A percentile compares a stretch with the other conserved stretches of the same genome.
These are phyloP conservation scores for Gloeopeniophorella convolvens DNA, from an alignment of 768 basidiomycete genomes.

Conservation along the genomic window DNA sequence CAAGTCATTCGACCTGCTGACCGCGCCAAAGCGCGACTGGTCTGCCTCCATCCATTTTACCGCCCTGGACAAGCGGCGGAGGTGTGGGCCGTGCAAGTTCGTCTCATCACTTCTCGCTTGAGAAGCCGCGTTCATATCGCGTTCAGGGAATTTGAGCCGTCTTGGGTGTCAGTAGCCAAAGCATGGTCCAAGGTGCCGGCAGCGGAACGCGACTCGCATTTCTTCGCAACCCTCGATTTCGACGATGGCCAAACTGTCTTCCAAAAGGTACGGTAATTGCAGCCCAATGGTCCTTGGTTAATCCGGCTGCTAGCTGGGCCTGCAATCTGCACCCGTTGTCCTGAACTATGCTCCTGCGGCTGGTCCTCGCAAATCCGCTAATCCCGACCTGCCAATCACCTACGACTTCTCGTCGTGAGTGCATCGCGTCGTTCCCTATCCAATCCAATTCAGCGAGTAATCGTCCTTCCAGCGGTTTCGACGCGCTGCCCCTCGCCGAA, in stretches of 20 bases:
- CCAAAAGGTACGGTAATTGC: constrained; percentile 52
- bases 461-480: constrained; percentile 61
- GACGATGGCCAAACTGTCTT: constrained; percentile 69
- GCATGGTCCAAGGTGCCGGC: constrained; percentile 67
- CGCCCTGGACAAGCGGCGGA: constrained; percentile 71
- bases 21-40: constrained; percentile 73
- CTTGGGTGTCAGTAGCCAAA: constrained; percentile 73
- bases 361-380: constrained; percentile 60
- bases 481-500: constrained; percentile 67
- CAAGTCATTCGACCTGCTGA: constrained; percentile 70
- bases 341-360: constrained; percentile 65
- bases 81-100: constrained; percentile 90
- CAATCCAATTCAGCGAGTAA: neutral
- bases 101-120: constrained; percentile 23
- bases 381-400: constrained; percentile 46
- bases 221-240: constrained; percentile 92
- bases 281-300: neutral
- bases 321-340: constrained; percentile 81
- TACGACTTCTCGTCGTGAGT: constrained; percentile 76
- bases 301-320: constrained; percentile 52
- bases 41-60: constrained; percentile 85
- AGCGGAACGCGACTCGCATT: constrained; percentile 68
- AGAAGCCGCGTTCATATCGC: neutral
- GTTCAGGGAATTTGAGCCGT: constrained; percentile 75
- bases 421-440: neutral